These are phyloP conservation scores for Penicillium pulvis DNA, from an alignment of 495 filamentous ascomycete genomes.

Conservation along the genomic window DNA sequence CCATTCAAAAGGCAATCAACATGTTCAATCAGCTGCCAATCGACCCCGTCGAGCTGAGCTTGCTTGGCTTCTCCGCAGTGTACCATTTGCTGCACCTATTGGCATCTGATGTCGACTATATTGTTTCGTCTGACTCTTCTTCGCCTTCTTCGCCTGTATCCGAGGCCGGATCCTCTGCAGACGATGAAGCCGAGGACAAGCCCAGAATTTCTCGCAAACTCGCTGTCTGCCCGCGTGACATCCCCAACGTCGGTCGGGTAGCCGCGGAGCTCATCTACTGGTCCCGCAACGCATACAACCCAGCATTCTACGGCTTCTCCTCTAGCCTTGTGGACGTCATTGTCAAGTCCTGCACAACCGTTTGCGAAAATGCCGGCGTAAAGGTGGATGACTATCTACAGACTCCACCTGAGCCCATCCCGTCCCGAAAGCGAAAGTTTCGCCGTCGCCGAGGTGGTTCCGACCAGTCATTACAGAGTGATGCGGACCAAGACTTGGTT, in stretches of 20 bases:
- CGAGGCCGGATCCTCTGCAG: constrained; percentile 26
- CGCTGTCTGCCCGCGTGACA: constrained; percentile 26
- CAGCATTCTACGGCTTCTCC: constrained; percentile 49
- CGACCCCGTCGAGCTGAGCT: constrained; percentile 56
- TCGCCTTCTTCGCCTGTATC: constrained; percentile 28
- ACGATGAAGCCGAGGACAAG: constrained; percentile 39
- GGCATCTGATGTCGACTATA: constrained; percentile 54
- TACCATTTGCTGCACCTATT: constrained; percentile 68
- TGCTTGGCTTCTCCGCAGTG: constrained; percentile 76
- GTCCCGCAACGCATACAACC: constrained; percentile 51
- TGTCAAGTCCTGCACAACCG: constrained; percentile 42
- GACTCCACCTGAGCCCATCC: constrained; percentile 4
- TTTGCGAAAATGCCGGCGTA: constrained; percentile 43
- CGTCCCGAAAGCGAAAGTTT: constrained; percentile 1
- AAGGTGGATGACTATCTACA: constrained; percentile 38
- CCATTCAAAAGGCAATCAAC: constrained; percentile 43
- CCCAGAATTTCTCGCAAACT: constrained; percentile 16
- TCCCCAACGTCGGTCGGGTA: constrained; percentile 45
- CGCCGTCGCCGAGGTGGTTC: constrained; percentile 25
- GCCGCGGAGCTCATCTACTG: constrained; percentile 50
- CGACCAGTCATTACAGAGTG: constrained; percentile 20
- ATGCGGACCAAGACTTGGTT: constrained; percentile 25
- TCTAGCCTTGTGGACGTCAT: constrained; percentile 39
- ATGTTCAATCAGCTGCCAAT: constrained; percentile 50
- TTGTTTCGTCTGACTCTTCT: constrained; percentile 43